Conservation (phyloP, 1,284 basidiomycete species). For the Filobasidium uniguttulatum region DNA sequence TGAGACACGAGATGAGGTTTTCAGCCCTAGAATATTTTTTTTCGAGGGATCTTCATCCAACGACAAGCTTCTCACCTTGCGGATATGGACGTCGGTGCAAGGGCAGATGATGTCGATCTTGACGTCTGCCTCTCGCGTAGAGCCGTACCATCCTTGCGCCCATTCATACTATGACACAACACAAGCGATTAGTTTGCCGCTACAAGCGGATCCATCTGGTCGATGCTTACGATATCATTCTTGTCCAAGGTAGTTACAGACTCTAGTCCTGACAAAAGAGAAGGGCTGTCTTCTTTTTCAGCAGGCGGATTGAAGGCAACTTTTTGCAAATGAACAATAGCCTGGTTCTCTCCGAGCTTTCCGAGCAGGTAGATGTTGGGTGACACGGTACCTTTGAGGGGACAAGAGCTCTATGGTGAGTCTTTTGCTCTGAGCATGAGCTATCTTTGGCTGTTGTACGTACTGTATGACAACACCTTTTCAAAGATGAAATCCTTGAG, state of each 20-base stretch:
- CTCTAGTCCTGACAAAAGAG: slow-evolving; percentile 20
- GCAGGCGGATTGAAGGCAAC: slow-evolving; percentile 40
- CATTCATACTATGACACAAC: slow-evolving; percentile 31
- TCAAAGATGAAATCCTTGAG: too few species aligned
- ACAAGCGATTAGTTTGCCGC: not conserved
- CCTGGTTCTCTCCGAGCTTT: slow-evolving; percentile 33
- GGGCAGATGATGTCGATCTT: slow-evolving; percentile 59
- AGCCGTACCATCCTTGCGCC: slow-evolving; percentile 24
- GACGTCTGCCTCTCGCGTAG: slow-evolving; percentile 23
- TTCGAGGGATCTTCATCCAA: not conserved
- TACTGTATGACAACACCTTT: too few species aligned
- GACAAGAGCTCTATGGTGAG: too few species aligned
- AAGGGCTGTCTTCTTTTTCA: not conserved
- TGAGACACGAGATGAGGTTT: slow-evolving; percentile 20
- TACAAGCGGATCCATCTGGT: slow-evolving; percentile 33
- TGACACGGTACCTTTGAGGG: slow-evolving; percentile 25
- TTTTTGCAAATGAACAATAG: slow-evolving; percentile 51
- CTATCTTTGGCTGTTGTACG: too few species aligned
- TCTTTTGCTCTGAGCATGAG: too few species aligned
- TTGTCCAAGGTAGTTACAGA: slow-evolving; percentile 35
- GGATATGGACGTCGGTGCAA: slow-evolving; percentile 66
- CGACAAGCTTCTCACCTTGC: slow-evolving; percentile 47
- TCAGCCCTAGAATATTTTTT: not conserved
- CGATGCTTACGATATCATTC: slow-evolving; percentile 41
- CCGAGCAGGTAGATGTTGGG: slow-evolving; percentile 43